Base-by-base conservation (phyloP, 768 basidiomycete species). In the Hirschioporus abietinus region DNA sequence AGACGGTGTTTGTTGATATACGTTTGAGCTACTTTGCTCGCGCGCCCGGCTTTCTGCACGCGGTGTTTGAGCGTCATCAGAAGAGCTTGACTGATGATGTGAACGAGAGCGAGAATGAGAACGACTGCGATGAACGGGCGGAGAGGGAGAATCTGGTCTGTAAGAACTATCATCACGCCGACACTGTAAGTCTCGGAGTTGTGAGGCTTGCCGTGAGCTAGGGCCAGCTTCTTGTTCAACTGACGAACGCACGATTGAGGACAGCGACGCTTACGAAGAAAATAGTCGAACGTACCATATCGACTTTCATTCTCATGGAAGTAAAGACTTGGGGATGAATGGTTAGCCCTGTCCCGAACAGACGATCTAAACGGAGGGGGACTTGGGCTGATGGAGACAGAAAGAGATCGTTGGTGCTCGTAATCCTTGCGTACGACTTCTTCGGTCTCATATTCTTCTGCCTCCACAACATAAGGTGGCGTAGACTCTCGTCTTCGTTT, bases 261-360 rank as follows among this genome's bases (percentile, higher is more conserved):
- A 52, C 42, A 52, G 12, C 20, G 42, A 52, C 2, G 20, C 42
- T 10, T 15, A 15, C 20, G 42, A 52, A 5, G 3, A 52, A 52
- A 52, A 52, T 52, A 52, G 42, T 20, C 42, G 42, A 52, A 52
- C 42, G 42, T 52, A 52, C 42, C 42, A 52, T 52, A 52, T 52
- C 42, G 15, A 15, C 42, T 20, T 52, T 52, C 42, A 15, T 20
- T 52, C 1, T 52, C 20, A 20, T 15, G 20, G 1, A 10, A 3
- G 42, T 52, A 52, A 52, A 15, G 12, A 20, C 12, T 52, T 52
- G 42, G 12, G 5, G 20, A 15, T 52, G 42, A 52, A 20, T 5
- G 4, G 20, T 3, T 15, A 20, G 20, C 20, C 42, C 42, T 52
- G 12, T 20, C 42, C 12, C 42, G 42, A 52, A 20, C 42, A 15